Conservation (phyloP, 257 asterid species). For the Vinca minor region DNA sequence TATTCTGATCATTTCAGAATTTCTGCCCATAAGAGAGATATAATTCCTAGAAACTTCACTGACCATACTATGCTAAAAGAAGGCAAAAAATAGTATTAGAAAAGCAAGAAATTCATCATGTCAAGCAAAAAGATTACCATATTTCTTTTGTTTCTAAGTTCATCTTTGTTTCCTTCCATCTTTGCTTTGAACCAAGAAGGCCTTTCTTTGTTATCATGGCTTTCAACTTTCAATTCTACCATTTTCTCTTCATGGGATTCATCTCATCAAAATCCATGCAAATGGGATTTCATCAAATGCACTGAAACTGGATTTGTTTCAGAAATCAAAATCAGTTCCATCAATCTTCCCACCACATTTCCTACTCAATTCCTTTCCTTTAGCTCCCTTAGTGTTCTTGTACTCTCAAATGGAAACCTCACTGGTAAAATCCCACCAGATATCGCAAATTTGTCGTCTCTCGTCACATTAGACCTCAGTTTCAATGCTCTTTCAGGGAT, state of each 20-base stretch:
- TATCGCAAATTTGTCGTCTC: conserved; percentile 41
- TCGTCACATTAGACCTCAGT: conserved; percentile 50
- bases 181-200: conserved; percentile 57
- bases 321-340: conserved; percentile 37
- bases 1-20: neutral
- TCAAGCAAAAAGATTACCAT: conserved; percentile 29
- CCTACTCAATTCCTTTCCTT: conserved; percentile 46
- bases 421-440: conserved; percentile 45
- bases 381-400: conserved; percentile 33
- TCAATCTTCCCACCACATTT: conserved; percentile 45
- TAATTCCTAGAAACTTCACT: conserved; percentile 15
- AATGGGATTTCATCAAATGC: conserved; percentile 60
- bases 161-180: conserved; percentile 27
- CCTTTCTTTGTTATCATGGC: conserved; percentile 50
- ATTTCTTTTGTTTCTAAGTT: conserved; percentile 30
- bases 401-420: conserved; percentile 45
- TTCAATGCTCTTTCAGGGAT: conserved; percentile 46
- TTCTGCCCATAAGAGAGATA: conserved; percentile 12
- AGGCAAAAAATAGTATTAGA: conserved; percentile 17
- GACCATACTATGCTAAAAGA: conserved; percentile 12
- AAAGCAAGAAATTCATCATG: conserved; percentile 40
- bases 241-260: conserved; percentile 54
- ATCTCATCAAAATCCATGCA: conserved; percentile 44
- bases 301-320: conserved; percentile 34
- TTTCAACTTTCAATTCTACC: conserved; percentile 40